Base-by-base conservation (phyloP, 176 grass and related monocot genomes). In the Avena insularis region DNA sequence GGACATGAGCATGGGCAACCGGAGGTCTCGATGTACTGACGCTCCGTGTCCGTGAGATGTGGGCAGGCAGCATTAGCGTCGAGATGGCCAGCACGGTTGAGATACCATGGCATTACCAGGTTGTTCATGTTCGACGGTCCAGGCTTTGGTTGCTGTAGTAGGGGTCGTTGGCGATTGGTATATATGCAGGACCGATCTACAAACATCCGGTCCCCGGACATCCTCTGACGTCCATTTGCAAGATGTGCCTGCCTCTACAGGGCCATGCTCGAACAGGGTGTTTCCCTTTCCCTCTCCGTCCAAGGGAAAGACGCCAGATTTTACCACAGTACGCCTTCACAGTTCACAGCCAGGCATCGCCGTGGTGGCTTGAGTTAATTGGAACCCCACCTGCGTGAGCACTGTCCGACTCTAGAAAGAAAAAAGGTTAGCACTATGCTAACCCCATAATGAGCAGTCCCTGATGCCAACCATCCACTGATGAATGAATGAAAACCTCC, bases 361-460 rank as follows among this genome's bases (percentile, higher is more conserved):
- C 33, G 33, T 35, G 33, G 19, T 59, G 57, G 59, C 19, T 61
- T 12, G 23, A 12, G 0, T 64, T 13, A 31, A 6, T 29, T 33
- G 63, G 27, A 66, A 33, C 63, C 63, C 63, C 63, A 33, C 60
- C 58, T 4, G 19, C 16, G 71, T 2, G 45, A 1, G 45, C 6
- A 21, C 21, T 76, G 73, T 11, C 73, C 73, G 27, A 15, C 73
- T 27, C 25, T 53, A 76, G 48, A 76, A 33, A 53, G 73, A 51
- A 76, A 75, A 8, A 53, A 29, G 72, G 72, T 2, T 53, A 29
- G 3, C 3, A 53, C 47, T 75, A 16, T 53, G 47, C 72, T 10
- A 9, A 31, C 14, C 50, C 74, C 47, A 19, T 35, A 77, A 77
- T 77, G 74, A 77, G 74, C 49, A 77, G 74, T 17, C 11, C 49